Conservation (phyloP, 345 rosid genomes). For the Syzygium grande region DNA sequence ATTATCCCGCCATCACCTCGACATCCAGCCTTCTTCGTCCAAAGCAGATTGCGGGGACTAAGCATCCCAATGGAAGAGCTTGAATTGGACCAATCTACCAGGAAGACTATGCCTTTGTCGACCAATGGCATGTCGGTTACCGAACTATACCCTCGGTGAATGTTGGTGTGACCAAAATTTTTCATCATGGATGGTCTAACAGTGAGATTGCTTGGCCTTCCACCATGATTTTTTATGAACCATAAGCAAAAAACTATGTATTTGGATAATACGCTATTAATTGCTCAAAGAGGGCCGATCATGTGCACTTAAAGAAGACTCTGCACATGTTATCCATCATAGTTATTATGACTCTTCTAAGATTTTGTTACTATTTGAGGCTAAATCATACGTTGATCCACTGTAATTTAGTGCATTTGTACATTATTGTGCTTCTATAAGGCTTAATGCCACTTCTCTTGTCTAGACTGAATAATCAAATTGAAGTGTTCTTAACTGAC, state of each 20-base stretch:
- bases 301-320: not conserved
- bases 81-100: too few species aligned
- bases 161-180: accelerated
- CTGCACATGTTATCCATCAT: not conserved
- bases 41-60: too few species aligned
- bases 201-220: not conserved
- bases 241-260: not conserved
- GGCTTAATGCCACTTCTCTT: not conserved
- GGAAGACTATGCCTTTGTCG: too few species aligned
- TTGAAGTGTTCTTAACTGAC: not conserved
- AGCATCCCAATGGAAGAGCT: too few species aligned
- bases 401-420: not conserved
- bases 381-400: not conserved
- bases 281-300: not conserved
- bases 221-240: not conserved
- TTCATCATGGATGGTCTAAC: not conserved
- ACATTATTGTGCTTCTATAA: not conserved
- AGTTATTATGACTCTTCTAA: not conserved
- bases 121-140: constrained; percentile 29
- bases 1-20: too few species aligned
- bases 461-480: not conserved
- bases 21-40: too few species aligned
- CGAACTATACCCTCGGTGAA: constrained; percentile 24
- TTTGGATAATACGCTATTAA: not conserved
- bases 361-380: not conserved